Evolutionary conservation across 805 yeast species (phyloP), one percentile per base, ranked within the genome.

Genomic region (Metschnikowia lunata): DNA sequence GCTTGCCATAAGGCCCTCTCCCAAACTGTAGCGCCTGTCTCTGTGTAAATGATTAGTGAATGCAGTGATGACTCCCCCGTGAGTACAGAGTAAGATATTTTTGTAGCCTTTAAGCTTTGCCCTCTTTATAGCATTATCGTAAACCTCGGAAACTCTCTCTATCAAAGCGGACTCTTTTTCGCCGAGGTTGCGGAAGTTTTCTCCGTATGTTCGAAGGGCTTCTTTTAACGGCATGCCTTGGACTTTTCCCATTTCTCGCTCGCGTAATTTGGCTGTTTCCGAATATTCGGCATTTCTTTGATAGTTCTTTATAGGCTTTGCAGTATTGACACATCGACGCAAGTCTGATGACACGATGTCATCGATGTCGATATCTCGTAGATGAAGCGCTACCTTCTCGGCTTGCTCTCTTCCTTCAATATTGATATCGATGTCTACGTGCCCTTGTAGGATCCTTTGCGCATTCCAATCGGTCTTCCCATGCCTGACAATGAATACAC

Each of bases 401-500:
- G 90, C 88, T 59, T 88, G 96, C 4, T 64, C 52, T 2, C 57
- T 44, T 0, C 96, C 96, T 4, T 67, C 71, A 0, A 64, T 74
- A 56, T 87, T 87, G 43, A 88, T 58, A 14, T 78, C 74, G 5
- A 81, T 78, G 57, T 88, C 83, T 36, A 70, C 56, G 57, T 88
- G 96, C 1, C 96, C 96, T 62, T 88, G 96, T 32, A 88, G 62
- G 39, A 84, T 83, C 62, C 80, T 83, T 42, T 74, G 59, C 32
- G 73, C 71, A 58, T 88, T 88, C 62, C 83, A 82, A 45, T 81
- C 81, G 0, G 96, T 88, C 60, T 85, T 93, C 1, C 96, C 96
- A 55, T 88, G 96, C 56, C 96, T 77, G 5, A 88, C 78, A 6
- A 87, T 61, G 51, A 83, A 82, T 3, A 85, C 55, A 26, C 85